Base-by-base conservation (phyloP, 2,329 filamentous ascomycete species). In the Colletotrichum lupini region DNA sequence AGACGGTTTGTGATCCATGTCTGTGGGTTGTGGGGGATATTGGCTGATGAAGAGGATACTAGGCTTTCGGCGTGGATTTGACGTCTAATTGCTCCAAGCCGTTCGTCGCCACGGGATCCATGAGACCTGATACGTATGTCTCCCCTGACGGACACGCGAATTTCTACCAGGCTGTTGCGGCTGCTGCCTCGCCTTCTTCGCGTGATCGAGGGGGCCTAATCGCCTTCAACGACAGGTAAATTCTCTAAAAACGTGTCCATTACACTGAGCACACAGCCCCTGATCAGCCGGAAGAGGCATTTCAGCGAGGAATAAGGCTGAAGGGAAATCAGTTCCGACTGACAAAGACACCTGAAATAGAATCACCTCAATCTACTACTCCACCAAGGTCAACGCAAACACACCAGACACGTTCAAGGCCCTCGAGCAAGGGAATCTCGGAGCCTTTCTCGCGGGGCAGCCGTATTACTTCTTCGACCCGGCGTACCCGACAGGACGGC, bases 81-180 rank as follows among this genome's bases (percentile, higher is more conserved):
- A 87, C 85, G 0, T 81, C 89, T 46, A 88, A 87, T 78, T 88
- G 85, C 56, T 82, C 80, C 55, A 89, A 89, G 76, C 87, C 87
- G 0, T 83, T 90, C 4, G 81, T 89, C 8, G 80, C 86, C 11
- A 88, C 88, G 0, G 87, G 87, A 11, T 84, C 88, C 26, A 90
- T 90, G 87, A 80, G 88, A 16, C 88, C 88, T 1, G 84, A 87
- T 1, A 88, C 87, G 0, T 87, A 87, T 2, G 78, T 89, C 63
- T 88, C 85, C 14, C 87, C 87, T 2, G 88, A 90, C 60, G 87
- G 88, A 0, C 86, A 86, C 3, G 82, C 86, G 57, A 89, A 89
- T 77, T 83, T 89, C 37, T 85, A 86, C 64, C 85, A 89, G 78
- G 86, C 87, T 6, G 86, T 89, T 0, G 86, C 84, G 0, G 81